A percentile compares a stretch with the other conserved stretches of the same genome.
phyloP scores from a whole-genome alignment of 2,329 filamentous ascomycete species.

The Colletotrichum acutatum region DNA sequence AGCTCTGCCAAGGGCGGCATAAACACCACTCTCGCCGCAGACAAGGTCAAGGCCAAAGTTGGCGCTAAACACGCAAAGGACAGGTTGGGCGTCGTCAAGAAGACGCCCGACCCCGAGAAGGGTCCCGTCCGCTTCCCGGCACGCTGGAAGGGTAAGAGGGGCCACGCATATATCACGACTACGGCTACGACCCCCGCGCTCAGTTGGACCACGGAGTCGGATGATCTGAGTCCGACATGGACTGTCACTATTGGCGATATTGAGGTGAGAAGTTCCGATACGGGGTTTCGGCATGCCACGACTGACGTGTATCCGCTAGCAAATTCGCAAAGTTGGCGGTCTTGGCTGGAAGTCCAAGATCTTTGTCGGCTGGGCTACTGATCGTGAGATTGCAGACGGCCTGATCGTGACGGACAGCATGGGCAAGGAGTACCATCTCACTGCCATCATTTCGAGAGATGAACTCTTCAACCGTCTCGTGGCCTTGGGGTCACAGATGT shows the following conservation, averaged over 20 bases:
- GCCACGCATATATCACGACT: conserved; percentile 76
- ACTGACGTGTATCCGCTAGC: conserved; percentile 42
- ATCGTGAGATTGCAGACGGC: conserved; percentile 79
- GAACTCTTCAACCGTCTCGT: conserved; percentile 85
- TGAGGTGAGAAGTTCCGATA: conserved; percentile 36
- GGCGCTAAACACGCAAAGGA: conserved; percentile 73
- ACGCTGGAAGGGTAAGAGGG: conserved; percentile 76
- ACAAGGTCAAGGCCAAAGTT: conserved; percentile 75
- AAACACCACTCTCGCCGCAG: conserved; percentile 77
- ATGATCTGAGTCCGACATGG: conserved; percentile 71
- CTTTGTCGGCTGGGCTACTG: conserved; percentile 82
- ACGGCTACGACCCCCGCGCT: conserved; percentile 75
- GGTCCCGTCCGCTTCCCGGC: conserved; percentile 84
- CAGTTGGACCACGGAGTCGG: conserved; percentile 68
- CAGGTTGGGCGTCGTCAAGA: conserved; percentile 74
- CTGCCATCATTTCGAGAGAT: conserved; percentile 77
- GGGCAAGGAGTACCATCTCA: conserved; percentile 70
- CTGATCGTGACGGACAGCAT: conserved; percentile 71
- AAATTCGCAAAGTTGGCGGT: conserved; percentile 83
- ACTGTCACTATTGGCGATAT: conserved; percentile 78
- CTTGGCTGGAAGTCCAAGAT: conserved; percentile 88
- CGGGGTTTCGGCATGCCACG: accelerated
- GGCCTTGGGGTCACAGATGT: conserved; percentile 83
- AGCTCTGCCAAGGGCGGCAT: conserved; percentile 76
- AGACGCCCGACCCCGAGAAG: conserved; percentile 53